Base-by-base conservation (phyloP, 805 yeast species). In the Maudiozyma saulgeensis region DNA sequence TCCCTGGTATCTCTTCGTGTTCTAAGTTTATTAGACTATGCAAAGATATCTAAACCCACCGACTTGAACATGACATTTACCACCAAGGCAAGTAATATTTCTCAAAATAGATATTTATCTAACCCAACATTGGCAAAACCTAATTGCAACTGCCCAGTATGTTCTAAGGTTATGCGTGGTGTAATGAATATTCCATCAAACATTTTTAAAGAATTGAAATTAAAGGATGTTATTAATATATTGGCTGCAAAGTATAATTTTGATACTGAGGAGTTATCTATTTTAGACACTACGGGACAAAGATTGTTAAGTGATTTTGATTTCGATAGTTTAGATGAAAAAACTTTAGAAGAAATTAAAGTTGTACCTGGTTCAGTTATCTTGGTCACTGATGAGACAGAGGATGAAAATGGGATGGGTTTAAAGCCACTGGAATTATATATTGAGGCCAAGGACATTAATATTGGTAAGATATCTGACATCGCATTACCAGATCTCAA, bases 301-400 rank as follows among this genome's bases (percentile, higher is more conserved):
- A 75, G 77, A 55, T 72, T 93, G 51, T 63, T 93, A 8, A 87
- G 87, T 57, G 99, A 93, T 67, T 74, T 74, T 50, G 99, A 91
- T 60, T 89, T 87, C 63, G 96, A 87, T 45, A 98, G 90, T 59
- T 82, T 91, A 59, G 57, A 73, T 12, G 70, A 68, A 0, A 71
- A 69, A 34, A 62, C 72, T 0, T 67, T 93, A 16, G 49, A 53
- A 1, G 78, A 76, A 0, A 64, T 83, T 15, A 84, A 84, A 9
- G 68, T 89, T 28, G 56, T 54, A 6, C 67, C 71, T 45, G 93
- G 91, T n/a, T 75, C 80, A 19, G 71, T 82, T 19, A 39, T 93
- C 15, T 75, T 83, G 1, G 73, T 93, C 16, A 79, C 83, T 44
- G 99, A 93, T 66, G 96, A 91, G 48, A 82, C 80, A 40, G 96